Conservation (phyloP, 169 alveolate genomes). For the Amoebophrya sp. region DNA sequence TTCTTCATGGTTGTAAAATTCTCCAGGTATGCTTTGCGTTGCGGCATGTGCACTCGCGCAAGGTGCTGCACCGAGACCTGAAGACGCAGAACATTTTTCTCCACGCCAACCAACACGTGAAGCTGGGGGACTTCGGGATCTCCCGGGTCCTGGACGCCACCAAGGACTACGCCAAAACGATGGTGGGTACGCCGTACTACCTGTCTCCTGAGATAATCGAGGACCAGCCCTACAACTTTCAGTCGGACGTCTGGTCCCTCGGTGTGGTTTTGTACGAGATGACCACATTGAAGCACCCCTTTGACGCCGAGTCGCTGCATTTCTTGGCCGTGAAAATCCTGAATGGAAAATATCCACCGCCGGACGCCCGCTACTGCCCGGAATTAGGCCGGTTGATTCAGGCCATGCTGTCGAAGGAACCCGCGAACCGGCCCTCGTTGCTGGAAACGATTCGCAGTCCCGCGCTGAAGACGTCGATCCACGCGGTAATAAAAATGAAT, state of each 20-base stretch:
- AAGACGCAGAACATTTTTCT: slow-evolving; percentile 54
- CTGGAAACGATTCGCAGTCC: background rate
- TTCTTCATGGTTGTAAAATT: too few species aligned
- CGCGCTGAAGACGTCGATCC: background rate
- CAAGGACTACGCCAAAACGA: slow-evolving; percentile 69
- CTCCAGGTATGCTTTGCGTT: background rate
- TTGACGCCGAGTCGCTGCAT: slow-evolving; percentile 60
- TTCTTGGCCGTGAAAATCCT: slow-evolving; percentile 46
- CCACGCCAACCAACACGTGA: slow-evolving; percentile 66
- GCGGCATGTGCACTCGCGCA: background rate
- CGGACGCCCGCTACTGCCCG: background rate
- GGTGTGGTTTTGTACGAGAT: slow-evolving; percentile 77
- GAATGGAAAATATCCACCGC: slow-evolving; percentile 27
- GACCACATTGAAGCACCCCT: slow-evolving; percentile 68
- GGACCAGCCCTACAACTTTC: slow-evolving; percentile 81
- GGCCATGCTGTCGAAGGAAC: background rate
- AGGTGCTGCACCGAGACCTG: slow-evolving; percentile 60
- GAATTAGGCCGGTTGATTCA: background rate
- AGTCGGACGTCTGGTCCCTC: slow-evolving; percentile 89
- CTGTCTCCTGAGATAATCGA: slow-evolving; percentile 83
- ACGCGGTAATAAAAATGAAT: too few species aligned
- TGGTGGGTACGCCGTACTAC: slow-evolving; percentile 86
- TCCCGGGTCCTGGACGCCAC: slow-evolving; percentile 64
- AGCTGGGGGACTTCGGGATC: slow-evolving; percentile 83
- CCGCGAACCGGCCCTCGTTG: background rate